Evolutionary conservation across 2,329 filamentous ascomycete species (phyloP).

Genomic region (Neodidymelliopsis sp.): DNA sequence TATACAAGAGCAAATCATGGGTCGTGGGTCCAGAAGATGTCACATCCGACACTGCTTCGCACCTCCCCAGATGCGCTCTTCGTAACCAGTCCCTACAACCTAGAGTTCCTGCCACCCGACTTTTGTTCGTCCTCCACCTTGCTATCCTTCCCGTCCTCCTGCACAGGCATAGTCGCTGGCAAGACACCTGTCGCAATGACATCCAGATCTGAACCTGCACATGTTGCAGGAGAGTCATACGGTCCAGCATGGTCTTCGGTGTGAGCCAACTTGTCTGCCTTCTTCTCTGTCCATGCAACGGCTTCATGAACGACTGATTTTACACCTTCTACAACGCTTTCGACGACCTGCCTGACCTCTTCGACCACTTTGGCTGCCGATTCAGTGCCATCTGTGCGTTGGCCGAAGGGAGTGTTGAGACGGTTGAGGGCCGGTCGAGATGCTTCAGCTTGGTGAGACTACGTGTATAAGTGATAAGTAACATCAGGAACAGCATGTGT

Average conservation of each 20-base stretch:
- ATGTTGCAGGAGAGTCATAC: constrained; percentile 42
- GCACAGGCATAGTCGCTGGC: constrained; percentile 29
- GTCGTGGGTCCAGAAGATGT: too few species aligned
- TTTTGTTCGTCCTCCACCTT: background rate
- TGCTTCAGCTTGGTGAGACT: background rate
- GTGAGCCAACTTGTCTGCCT: constrained; percentile 29
- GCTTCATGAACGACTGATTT: constrained; percentile 30
- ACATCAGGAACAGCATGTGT: background rate
- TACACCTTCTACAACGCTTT: constrained; percentile 26
- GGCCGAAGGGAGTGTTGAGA: constrained; percentile 9
- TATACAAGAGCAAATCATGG: too few species aligned
- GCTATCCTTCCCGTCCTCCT: constrained; percentile 21
- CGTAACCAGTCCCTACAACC: background rate
- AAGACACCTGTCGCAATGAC: constrained; percentile 40
- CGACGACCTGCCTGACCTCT: constrained; percentile 20
- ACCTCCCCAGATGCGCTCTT: too few species aligned
- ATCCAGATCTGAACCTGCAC: constrained; percentile 45
- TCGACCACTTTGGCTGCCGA: constrained; percentile 28
- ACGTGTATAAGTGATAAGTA: background rate
- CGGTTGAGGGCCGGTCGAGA: background rate
- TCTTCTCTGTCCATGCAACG: constrained; percentile 38
- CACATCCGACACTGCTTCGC: too few species aligned
- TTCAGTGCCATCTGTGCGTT: constrained; percentile 19
- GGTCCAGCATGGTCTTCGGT: constrained; percentile 39
- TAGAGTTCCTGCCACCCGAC: background rate